Percentiles rank a stretch among this genome's conserved stretches.
These are phyloP conservation scores for Phytopythium helicoides DNA, from an alignment of 352 stramenopile species.

Conservation along the genomic window DNA sequence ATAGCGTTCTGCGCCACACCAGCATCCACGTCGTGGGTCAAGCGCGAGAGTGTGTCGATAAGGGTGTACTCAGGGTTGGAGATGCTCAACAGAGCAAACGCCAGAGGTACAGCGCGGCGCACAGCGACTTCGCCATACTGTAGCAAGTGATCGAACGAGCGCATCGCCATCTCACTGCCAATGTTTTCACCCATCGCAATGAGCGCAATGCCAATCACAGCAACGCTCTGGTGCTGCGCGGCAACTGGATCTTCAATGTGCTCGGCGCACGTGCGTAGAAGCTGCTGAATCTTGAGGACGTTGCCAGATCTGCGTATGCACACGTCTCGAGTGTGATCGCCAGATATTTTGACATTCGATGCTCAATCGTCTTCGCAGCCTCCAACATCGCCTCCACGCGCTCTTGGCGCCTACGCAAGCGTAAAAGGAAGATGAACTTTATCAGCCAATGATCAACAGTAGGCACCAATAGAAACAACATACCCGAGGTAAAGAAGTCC, in stretches of 20 bases:
- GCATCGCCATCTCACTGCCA: constrained; percentile 97
- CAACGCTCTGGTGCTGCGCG: constrained; percentile 91
- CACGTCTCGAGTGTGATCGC: constrained; percentile 97
- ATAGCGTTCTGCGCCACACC: constrained; percentile 98
- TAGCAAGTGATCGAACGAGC: constrained; percentile 99
- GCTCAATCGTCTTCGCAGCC: constrained; percentile 97
- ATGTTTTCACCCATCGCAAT: constrained; percentile 98
- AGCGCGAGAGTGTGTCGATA: constrained; percentile 96
- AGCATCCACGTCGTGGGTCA: constrained; percentile 97
- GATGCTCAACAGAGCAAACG: constrained; percentile 95
- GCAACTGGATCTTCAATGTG: constrained; percentile 89
- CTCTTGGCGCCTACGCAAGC: constrained; percentile 66
- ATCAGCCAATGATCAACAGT: neutral
- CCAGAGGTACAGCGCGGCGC: constrained; percentile 95
- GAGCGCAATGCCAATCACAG: constrained; percentile 97
- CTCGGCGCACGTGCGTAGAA: constrained; percentile 97
- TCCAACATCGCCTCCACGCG: constrained; percentile 99
- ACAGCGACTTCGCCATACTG: constrained; percentile 99
- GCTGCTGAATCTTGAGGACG: constrained; percentile 98
- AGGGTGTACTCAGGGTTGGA: constrained; percentile 97
- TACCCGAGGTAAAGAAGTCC: constrained; percentile 97
- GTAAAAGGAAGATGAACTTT: constrained; percentile 5
- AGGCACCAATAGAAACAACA: constrained; percentile 14
- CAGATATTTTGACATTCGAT: constrained; percentile 97
- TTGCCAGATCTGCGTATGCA: constrained; percentile 98